Evolutionary conservation across 2,329 filamentous ascomycete genomes (phyloP).

Genomic region (Atkinsonella hypoxylon): DNA sequence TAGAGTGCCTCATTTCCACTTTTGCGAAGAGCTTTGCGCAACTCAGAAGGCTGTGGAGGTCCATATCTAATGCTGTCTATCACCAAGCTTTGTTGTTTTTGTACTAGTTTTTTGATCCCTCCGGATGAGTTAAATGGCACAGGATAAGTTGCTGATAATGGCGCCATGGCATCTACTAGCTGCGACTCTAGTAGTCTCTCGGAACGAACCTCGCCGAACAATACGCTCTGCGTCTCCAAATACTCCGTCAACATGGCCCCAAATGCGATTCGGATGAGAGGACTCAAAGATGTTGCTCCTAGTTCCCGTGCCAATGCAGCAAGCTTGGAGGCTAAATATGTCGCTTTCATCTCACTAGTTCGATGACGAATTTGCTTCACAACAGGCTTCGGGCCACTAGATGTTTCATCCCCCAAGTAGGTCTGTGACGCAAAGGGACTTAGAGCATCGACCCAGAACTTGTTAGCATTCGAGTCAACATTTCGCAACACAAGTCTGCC

Average conservation of each 20-base stretch:
- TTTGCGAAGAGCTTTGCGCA: conserved; percentile 13
- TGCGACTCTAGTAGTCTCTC: background rate
- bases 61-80: background rate
- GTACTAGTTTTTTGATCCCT: background rate
- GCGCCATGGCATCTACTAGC: background rate
- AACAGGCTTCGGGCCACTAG: background rate
- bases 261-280: background rate
- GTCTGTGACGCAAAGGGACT: background rate
- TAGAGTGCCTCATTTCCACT: conserved; percentile 11
- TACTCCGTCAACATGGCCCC: background rate
- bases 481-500: background rate
- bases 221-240: background rate
- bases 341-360: background rate
- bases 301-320: background rate
- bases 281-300: background rate
- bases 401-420: background rate
- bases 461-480: background rate
- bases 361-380: background rate
- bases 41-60: conserved; percentile 11
- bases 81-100: background rate
- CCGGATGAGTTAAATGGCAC: background rate
- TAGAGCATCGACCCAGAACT: background rate
- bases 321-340: background rate
- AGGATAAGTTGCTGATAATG: background rate
- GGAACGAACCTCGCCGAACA: background rate